Percentiles rank a stretch among this genome's conserved stretches.
Conservation (phyloP, 1,284 basidiomycete species). For the Gymnopus androsaceus region DNA sequence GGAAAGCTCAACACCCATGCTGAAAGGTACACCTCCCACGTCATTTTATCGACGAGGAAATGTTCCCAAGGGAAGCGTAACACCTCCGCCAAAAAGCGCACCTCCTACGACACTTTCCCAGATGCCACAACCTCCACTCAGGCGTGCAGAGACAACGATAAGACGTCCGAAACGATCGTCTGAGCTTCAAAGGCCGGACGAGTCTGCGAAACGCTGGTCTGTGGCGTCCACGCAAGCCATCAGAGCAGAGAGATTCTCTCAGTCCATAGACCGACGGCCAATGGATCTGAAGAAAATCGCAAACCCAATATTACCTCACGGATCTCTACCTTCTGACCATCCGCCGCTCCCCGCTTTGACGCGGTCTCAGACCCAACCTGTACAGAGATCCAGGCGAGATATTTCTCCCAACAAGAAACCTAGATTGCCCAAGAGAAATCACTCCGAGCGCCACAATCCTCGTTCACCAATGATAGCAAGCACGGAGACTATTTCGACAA, state of each 20-base stretch:
- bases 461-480: not conserved
- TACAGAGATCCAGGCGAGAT: not conserved
- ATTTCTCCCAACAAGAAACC: not conserved
- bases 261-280: not conserved
- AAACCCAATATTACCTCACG: not conserved
- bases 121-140: not conserved
- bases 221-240: constrained; percentile 4
- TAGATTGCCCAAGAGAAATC: not conserved
- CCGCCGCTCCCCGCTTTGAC: not conserved
- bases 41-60: not conserved
- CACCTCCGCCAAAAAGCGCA: not conserved
- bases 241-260: constrained; percentile 1
- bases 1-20: not conserved
- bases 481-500: not conserved
- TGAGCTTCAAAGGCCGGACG: not conserved
- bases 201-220: not conserved
- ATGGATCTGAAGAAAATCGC: not conserved
- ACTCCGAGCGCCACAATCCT: not conserved
- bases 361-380: not conserved
- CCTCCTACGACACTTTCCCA: not conserved
- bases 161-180: constrained; percentile 3
- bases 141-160: constrained; percentile 6
- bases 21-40: not conserved
- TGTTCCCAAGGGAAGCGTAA: not conserved
- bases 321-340: not conserved